Base-by-base conservation (phyloP, 352 stramenopile species). In the Globisporangium abappressorium region DNA sequence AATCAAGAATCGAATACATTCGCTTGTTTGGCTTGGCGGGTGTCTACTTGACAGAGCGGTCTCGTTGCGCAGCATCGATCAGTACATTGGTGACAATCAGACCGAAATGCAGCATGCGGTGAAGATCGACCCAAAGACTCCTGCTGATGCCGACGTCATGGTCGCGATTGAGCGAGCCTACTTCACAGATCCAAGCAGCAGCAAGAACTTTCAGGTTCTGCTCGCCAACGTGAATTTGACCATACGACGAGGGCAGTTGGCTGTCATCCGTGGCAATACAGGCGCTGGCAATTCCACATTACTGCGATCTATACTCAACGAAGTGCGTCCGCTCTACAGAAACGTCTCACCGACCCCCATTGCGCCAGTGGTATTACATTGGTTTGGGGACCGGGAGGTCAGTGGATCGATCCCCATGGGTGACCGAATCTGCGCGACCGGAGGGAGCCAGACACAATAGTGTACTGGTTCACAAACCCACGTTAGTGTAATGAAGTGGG, bases 231-330 rank as follows among this genome's bases (percentile, higher is more conserved):
- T 62, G 30, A 67, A 56, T 20, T 6, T 74, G 6, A 43, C 9
- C 8, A 38, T 73, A 7, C 34, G 24, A 5, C 57, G 26, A 24
- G 49, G 57, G 15, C 24, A 66, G 5, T 49, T 73, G 2, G 38
- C 67, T 3, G 46, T 73, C 6, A 36, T 71, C 9, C 47, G 63
- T 9, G 70, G 66, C 28, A 58, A 60, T 9, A 64, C 65, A 8
- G 70, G 70, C 43, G 14, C 34, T 28, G 69, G 69, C 36, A 78
- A 78, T 57, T 66, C 60, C 8, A 68, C 66, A 12, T 33, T 71
- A 3, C 51, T 71, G 7, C 26, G 26, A 6, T 14, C 34, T 12
- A 36, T 71, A 22, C 34, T 71, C 26, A 54, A 49, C 24, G 51
- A 71, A n/a, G 51, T 62, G 11, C 43, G n/a, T 11, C 36, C n/a